Evolutionary conservation across 2,329 filamentous ascomycete species (phyloP).

Genomic region (Fusarium heterosporum): DNA sequence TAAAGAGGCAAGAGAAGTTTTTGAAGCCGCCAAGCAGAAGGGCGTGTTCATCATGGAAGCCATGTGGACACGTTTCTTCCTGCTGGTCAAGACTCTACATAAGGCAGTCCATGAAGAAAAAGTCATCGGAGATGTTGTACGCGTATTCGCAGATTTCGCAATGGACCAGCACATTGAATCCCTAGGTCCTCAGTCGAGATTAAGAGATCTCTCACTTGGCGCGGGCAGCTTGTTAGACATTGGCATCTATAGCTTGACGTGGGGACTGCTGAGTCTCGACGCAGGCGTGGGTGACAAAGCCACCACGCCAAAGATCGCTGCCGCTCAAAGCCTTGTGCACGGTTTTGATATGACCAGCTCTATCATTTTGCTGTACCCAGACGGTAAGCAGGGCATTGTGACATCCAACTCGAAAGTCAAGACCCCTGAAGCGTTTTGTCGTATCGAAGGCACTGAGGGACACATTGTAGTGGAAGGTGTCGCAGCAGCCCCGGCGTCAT

Average conservation of each 20-base stretch:
- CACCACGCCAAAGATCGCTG: conserved; percentile 51
- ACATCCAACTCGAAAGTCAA: conserved; percentile 53
- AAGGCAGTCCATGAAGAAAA: conserved; percentile 55
- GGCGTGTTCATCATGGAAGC: conserved; percentile 60
- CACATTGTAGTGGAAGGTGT: conserved; percentile 53
- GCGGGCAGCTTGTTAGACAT: conserved; percentile 58
- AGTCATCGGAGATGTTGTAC: conserved; percentile 54
- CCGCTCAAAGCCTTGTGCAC: conserved; percentile 51
- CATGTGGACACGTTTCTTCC: conserved; percentile 60
- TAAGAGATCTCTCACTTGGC: conserved; percentile 55
- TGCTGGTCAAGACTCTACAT: conserved; percentile 52
- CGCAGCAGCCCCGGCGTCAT: conserved; percentile 50
- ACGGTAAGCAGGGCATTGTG: conserved; percentile 56
- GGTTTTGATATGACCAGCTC: conserved; percentile 53
- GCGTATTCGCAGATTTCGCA: conserved; percentile 56
- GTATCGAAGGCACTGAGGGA: conserved; percentile 56
- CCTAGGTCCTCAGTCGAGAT: conserved; percentile 48
- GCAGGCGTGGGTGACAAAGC: conserved; percentile 43
- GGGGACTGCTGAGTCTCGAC: conserved; percentile 54
- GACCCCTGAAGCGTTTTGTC: conserved; percentile 48
- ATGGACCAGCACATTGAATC: conserved; percentile 52
- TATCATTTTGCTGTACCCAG: conserved; percentile 55
- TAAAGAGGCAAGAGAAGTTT: conserved; percentile 54
- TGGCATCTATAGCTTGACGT: conserved; percentile 58
- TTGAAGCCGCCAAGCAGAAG: conserved; percentile 53